These are phyloP conservation scores for Yamadazyma dendronema DNA, from an alignment of 1,139 yeast genomes.

Conservation along the genomic window DNA sequence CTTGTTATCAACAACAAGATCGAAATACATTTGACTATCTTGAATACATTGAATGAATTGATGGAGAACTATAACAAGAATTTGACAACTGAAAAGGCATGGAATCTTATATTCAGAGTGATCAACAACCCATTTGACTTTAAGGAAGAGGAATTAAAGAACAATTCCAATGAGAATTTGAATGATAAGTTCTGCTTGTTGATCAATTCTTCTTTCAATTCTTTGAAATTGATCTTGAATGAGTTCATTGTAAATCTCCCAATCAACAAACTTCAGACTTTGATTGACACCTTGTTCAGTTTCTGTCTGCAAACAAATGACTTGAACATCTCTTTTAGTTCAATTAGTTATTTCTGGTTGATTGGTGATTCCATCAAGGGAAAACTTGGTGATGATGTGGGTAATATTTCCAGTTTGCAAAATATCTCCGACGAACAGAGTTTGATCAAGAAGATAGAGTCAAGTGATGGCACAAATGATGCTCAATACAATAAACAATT, in stretches of 20 bases:
- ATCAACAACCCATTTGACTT: constrained; percentile 62
- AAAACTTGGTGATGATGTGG: constrained; percentile 17
- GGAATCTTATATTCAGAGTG: constrained; percentile 71
- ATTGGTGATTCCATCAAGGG: constrained; percentile 70
- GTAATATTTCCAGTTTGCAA: constrained; percentile 3
- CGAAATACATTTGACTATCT: constrained; percentile 61
- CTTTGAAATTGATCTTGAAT: constrained; percentile 77
- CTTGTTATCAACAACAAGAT: constrained; percentile 53
- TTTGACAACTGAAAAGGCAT: constrained; percentile 45
- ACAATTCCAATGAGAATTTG: constrained; percentile 17
- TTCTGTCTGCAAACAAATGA: constrained; percentile 73
- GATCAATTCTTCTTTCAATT: constrained; percentile 68
- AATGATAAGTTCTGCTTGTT: constrained; percentile 47
- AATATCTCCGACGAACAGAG: constrained; percentile 12
- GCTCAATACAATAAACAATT: constrained; percentile 23
- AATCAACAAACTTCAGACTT: constrained; percentile 51
- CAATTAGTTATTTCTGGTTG: constrained; percentile 89
- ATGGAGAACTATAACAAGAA: constrained; percentile 69
- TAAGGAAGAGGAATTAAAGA: constrained; percentile 19
- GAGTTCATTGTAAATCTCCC: constrained; percentile 80
- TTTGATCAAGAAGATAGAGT: constrained; percentile 2
- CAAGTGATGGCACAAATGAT: constrained; percentile 14
- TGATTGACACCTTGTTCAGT: constrained; percentile 68
- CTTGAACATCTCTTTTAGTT: constrained; percentile 82
- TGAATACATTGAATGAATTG: constrained; percentile 64